A percentile compares a stretch with the other conserved stretches of the same genome.
Evolutionary conservation across 495 filamentous ascomycete species (phyloP).

Genomic region (Podospora pseudopauciseta): DNA sequence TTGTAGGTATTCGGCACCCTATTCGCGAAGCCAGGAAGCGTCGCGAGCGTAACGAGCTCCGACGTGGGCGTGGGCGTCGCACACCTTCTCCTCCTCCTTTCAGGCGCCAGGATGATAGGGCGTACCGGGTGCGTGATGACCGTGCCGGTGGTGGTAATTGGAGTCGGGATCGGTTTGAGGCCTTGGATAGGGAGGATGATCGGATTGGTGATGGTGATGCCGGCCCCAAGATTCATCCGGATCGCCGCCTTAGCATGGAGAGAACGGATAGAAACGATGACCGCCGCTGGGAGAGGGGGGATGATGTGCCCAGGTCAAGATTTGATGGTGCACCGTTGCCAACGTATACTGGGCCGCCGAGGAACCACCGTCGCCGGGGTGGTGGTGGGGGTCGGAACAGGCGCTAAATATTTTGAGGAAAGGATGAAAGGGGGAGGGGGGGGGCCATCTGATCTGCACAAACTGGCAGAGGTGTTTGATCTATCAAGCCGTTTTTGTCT

Average conservation of each 20-base stretch:
- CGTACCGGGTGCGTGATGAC: background rate
- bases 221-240: background rate
- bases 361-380: conserved; percentile 18
- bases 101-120: background rate
- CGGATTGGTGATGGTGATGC: background rate
- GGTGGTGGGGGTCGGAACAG: conserved; percentile 7
- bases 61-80: background rate
- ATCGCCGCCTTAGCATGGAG: background rate
- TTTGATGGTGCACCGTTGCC: conserved; percentile 32
- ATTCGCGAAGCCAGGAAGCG: conserved; percentile 39
- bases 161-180: background rate
- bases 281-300: background rate
- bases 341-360: conserved; percentile 19
- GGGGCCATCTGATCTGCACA: background rate
- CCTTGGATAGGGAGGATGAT: conserved; percentile 6
- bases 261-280: background rate
- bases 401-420: background rate
- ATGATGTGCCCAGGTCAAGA: conserved; percentile 28
- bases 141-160: background rate
- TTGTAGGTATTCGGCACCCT: conserved; percentile 52
- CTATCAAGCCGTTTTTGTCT: background rate
- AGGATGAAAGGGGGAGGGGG: background rate
- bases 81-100: background rate
- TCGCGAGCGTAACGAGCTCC: conserved; percentile 3
- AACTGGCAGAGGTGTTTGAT: background rate